Conservation (phyloP, 805 yeast genomes). For the Wickerhamiella shivajii region DNA sequence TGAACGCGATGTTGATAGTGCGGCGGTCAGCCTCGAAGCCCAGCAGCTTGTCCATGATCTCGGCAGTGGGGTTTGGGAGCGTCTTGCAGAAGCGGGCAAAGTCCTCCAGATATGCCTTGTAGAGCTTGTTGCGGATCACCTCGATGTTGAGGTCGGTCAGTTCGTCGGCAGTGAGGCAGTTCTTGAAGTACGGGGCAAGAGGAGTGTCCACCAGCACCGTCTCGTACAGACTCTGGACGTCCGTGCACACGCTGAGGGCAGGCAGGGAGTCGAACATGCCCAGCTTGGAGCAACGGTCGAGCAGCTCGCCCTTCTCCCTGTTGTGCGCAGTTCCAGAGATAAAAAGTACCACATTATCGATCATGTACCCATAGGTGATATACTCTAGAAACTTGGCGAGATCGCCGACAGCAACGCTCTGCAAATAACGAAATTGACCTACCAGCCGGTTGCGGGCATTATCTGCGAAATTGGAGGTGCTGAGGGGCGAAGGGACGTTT, state of each 20-base stretch:
- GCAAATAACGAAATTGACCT: conserved; percentile 72
- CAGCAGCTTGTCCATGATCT: conserved; percentile 63
- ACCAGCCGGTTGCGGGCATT: conserved; percentile 59
- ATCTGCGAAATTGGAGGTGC: conserved; percentile 78
- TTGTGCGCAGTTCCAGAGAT: conserved; percentile 96
- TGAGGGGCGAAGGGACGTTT: conserved; percentile 65
- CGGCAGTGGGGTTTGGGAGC: conserved; percentile 62
- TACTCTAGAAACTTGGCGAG: conserved; percentile 75
- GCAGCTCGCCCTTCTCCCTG: conserved; percentile 75
- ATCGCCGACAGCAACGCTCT: conserved; percentile 70
- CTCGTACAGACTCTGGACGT: conserved; percentile 80
- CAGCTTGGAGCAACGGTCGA: conserved; percentile 85
- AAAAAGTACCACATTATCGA: conserved; percentile 89
- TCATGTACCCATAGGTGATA: conserved; percentile 94
- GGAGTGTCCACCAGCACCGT: conserved; percentile 95
- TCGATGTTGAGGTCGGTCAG: conserved; percentile 93
- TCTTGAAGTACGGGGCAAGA: conserved; percentile 88
- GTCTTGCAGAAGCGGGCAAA: conserved; percentile 54
- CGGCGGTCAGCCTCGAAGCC: conserved; percentile 93
- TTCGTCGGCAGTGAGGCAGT: conserved; percentile 74
- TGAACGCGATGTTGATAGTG: conserved; percentile 77
- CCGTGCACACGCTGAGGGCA: conserved; percentile 86
- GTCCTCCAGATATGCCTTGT: conserved; percentile 86
- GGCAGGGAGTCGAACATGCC: conserved; percentile 99
- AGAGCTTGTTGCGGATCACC: conserved; percentile 78